These are phyloP conservation scores for Quercus lobata DNA, from an alignment of 331 rosid genomes.

Conservation along the genomic window DNA sequence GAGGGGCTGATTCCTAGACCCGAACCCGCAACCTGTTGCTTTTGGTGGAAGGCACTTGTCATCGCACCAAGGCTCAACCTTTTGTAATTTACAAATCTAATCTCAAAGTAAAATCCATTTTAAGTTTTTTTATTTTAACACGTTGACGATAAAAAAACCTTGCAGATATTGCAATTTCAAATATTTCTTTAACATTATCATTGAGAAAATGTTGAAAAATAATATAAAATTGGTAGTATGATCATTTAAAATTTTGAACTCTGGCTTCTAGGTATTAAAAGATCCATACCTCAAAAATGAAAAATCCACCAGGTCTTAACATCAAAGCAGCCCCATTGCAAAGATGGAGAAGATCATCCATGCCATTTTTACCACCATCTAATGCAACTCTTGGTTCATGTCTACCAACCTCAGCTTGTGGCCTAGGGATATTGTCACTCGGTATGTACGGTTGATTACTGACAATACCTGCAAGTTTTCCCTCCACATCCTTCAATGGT, in stretches of 20 bases:
- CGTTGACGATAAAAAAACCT: rapidly evolving
- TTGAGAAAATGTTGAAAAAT: background rate
- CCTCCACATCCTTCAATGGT: slow-evolving; percentile 62
- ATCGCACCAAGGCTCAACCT: no score
- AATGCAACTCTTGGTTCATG: slow-evolving; percentile 76
- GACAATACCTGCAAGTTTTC: slow-evolving; percentile 65
- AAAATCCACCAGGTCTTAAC: slow-evolving; percentile 80
- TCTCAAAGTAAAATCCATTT: background rate
- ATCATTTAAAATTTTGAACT: background rate
- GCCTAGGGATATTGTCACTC: slow-evolving; percentile 56
- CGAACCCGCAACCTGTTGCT: rapidly evolving
- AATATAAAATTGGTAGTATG: background rate
- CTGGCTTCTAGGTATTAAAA: background rate
- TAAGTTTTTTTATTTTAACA: background rate
- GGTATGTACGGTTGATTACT: slow-evolving; percentile 96
- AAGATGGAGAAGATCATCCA: slow-evolving; percentile 67
- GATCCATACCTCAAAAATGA: slow-evolving; percentile 70
- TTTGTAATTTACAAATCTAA: background rate
- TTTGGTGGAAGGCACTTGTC: no score
- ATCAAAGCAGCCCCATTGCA: slow-evolving; percentile 70
- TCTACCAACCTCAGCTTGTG: slow-evolving; percentile 86
- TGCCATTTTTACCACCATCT: slow-evolving; percentile 72
- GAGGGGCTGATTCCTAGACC: rapidly evolving
- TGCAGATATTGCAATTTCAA: background rate
- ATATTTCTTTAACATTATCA: background rate